Conservation (phyloP, 768 basidiomycete genomes). For the Solioccasus polychromus region DNA sequence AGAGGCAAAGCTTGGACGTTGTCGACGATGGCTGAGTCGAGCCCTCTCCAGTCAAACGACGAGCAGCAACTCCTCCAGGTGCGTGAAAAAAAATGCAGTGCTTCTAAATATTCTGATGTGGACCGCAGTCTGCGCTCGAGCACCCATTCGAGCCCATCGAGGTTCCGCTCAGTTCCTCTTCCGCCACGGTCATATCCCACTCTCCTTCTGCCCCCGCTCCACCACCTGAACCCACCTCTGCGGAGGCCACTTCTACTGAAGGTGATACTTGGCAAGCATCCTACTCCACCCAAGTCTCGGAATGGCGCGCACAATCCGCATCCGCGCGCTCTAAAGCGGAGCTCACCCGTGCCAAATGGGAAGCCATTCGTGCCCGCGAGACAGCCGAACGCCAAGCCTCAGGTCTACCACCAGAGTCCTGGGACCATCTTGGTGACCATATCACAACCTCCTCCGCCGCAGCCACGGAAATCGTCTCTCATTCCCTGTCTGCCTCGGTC, state of each 20-base stretch:
- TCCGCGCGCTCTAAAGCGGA: conserved; percentile 74
- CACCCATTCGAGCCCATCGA: conserved; percentile 27
- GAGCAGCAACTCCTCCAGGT: conserved; percentile 26
- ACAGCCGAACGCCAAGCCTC: conserved; percentile 44
- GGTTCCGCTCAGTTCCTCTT: conserved; percentile 13
- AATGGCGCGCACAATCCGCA: conserved; percentile 73
- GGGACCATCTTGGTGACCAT: conserved; percentile 27
- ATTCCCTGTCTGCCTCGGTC: conserved; percentile 19
- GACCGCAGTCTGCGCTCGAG: conserved; percentile 22
- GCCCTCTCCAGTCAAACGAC: conserved; percentile 19
- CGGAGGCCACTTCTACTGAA: conserved; percentile 1
- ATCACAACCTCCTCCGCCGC: conserved; percentile 21
- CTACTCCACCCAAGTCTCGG: conserved; percentile 64
- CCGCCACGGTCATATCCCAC: neutral
- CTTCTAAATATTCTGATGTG: neutral
- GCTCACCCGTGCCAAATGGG: conserved; percentile 70
- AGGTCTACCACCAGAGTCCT: conserved; percentile 20
- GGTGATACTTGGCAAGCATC: conserved; percentile 61
- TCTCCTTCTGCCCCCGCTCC: neutral
- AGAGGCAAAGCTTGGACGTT: neutral
- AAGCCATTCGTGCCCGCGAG: conserved; percentile 46
- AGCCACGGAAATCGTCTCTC: conserved; percentile 15
- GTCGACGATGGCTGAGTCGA: conserved; percentile 29
- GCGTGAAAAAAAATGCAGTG: neutral
- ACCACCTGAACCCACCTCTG: neutral